phyloP scores from a whole-genome alignment of 306 rosid species.

The barrel medic (Medicago truncatula) region MtrunA17r5.0-ANR NC_053042.1:49612001-49612500 shows the following conservation, averaged over 20 bases:
- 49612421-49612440: no score
- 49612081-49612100: constrained; percentile 81
- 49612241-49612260: background rate
- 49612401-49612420: no score
- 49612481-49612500: no score
- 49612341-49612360: no score
- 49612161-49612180: background rate
- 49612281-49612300: constrained; percentile 29
- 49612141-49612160: constrained; percentile 35
- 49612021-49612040: constrained; percentile 23
- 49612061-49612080: constrained; percentile 72
- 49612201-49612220: background rate
- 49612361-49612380: no score
- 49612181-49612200: background rate
- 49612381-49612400: no score
- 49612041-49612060: constrained; percentile 60
- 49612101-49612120: constrained; percentile 56
- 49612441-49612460: no score
- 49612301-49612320: background rate
- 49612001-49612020: constrained; percentile 13
- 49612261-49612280: constrained; percentile 26
- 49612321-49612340: background rate
- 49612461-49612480: no score
- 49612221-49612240: background rate
- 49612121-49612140: constrained; percentile 49